phyloP scores from a whole-genome alignment of 176 grass and related monocot genomes.

The Secale cereale region DNA sequence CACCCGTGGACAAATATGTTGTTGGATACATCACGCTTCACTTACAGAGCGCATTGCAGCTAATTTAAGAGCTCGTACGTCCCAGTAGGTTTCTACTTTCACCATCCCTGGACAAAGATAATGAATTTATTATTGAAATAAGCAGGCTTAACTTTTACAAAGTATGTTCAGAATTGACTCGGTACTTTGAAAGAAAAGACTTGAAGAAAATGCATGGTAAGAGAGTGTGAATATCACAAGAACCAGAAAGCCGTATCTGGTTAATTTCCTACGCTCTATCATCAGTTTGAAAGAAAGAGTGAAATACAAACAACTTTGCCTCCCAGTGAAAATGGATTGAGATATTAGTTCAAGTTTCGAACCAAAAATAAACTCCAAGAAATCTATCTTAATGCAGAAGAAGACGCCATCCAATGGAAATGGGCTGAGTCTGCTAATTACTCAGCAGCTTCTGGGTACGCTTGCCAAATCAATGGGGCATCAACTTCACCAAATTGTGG shows the following conservation, averaged over 20 bases:
- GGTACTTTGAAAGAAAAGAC: neutral
- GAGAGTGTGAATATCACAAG: constrained; percentile 74
- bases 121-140: constrained; percentile 7
- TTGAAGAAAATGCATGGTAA: constrained; percentile 68
- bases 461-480: too few relatives aligned
- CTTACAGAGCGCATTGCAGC: constrained; percentile 20
- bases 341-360: too few relatives aligned
- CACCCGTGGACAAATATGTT: constrained; percentile 18
- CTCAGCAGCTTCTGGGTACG: too few relatives aligned
- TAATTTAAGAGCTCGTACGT: constrained; percentile 69
- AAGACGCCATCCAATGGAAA: too few relatives aligned
- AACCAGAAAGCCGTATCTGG: constrained; percentile 57
- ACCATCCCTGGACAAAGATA: constrained; percentile 64
- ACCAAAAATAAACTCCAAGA: too few relatives aligned
- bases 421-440: too few relatives aligned
- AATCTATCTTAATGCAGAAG: too few relatives aligned
- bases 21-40: constrained; percentile 11
- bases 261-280: too few relatives aligned
- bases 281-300: too few relatives aligned
- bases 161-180: neutral
- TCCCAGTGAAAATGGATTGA: too few relatives aligned
- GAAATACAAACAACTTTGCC: too few relatives aligned
- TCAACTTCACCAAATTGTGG: too few relatives aligned
- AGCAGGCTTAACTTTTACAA: neutral
- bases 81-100: constrained; percentile 74